Conservation (phyloP, 2,329 filamentous ascomycete genomes). For the Trichoderma atrobrunneum region DNA sequence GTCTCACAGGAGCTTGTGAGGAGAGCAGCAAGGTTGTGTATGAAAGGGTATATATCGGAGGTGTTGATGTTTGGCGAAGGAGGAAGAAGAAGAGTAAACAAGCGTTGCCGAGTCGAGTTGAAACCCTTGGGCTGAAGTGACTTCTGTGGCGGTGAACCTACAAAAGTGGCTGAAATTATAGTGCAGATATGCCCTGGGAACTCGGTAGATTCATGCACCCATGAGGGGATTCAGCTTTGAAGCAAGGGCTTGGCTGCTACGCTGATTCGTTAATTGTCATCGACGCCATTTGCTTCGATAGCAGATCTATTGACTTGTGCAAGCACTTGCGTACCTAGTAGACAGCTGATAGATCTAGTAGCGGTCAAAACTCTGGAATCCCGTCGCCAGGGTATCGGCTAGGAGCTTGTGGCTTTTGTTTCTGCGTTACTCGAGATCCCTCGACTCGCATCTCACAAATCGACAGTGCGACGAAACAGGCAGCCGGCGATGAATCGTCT, state of each 20-base stretch:
- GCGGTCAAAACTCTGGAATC: neutral
- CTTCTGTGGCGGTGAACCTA: neutral
- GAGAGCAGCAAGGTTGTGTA: neutral
- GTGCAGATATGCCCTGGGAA: neutral
- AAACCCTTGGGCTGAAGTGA: neutral
- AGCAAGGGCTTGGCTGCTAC: neutral
- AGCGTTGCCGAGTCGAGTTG: neutral
- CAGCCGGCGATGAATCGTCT: conserved; percentile 1
- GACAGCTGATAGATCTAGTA: neutral
- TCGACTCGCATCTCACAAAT: neutral
- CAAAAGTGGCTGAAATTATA: neutral
- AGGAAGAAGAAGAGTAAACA: neutral
- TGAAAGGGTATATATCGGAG: neutral
- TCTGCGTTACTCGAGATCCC: neutral
- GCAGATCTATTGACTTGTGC: neutral
- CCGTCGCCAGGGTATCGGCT: neutral
- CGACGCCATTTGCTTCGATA: neutral
- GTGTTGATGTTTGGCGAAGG: neutral
- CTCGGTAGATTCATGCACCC: neutral
- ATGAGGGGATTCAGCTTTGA: neutral
- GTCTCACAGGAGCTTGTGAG: neutral
- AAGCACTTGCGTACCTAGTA: neutral
- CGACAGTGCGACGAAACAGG: neutral
- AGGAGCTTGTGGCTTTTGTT: neutral
- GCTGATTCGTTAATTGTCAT: neutral